These are phyloP conservation scores for Mortierella sp. DNA, from an alignment of 371 early-diverging fungal genomes.

Conservation along the genomic window DNA sequence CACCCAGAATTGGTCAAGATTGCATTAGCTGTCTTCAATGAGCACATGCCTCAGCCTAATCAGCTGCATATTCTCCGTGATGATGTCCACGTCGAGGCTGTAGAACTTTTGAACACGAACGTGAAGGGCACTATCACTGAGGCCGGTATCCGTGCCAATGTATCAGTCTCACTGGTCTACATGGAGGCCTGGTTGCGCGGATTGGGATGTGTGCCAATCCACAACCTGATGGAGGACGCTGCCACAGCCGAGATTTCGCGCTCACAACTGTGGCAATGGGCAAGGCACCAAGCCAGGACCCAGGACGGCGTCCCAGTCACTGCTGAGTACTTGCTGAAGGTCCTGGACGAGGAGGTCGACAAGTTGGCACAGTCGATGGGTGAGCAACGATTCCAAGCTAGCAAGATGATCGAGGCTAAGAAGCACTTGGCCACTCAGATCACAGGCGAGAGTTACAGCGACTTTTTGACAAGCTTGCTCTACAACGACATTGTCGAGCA, in stretches of 20 bases:
- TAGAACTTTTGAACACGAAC: slow-evolving; percentile 83
- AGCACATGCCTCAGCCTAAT: slow-evolving; percentile 94
- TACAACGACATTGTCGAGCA: slow-evolving; percentile 73
- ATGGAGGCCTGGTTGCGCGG: slow-evolving; percentile 96
- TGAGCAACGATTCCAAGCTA: slow-evolving; percentile 59
- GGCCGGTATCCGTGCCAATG: slow-evolving; percentile 88
- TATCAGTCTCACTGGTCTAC: slow-evolving; percentile 88
- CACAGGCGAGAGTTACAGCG: slow-evolving; percentile 84
- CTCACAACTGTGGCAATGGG: slow-evolving; percentile 96
- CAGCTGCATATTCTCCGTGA: slow-evolving; percentile 90
- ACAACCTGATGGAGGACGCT: slow-evolving; percentile 95
- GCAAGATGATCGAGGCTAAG: slow-evolving; percentile 81
- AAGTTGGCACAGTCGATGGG: slow-evolving; percentile 71
- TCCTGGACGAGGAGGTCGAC: slow-evolving; percentile 85
- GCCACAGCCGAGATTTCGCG: slow-evolving; percentile 97
- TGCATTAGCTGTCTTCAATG: slow-evolving; percentile 87
- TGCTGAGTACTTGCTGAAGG: slow-evolving; percentile 71
- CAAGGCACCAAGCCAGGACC: slow-evolving; percentile 81
- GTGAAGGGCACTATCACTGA: slow-evolving; percentile 86
- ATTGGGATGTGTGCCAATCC: slow-evolving; percentile 95
- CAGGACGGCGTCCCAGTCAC: slow-evolving; percentile 81
- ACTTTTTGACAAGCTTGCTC: slow-evolving; percentile 86
- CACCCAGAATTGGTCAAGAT: slow-evolving; percentile 93
- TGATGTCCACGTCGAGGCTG: slow-evolving; percentile 83
- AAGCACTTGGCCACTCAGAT: slow-evolving; percentile 79